Evolutionary conservation across 2,329 filamentous ascomycete species (phyloP).

Genomic region (Talaromyces rugulosus): DNA sequence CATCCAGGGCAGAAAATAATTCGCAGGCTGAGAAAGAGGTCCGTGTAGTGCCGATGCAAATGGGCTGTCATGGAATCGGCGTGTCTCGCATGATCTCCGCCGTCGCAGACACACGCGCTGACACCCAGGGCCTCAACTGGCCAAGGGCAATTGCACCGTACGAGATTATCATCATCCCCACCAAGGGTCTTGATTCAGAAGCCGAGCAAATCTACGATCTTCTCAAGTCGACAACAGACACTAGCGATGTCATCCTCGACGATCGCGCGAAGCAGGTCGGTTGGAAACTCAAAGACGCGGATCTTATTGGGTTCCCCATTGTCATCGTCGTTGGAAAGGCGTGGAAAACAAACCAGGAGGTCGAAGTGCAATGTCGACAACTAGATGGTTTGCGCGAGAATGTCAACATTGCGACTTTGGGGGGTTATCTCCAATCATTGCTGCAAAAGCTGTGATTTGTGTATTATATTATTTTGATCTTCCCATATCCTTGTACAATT

Average conservation of each 20-base stretch:
- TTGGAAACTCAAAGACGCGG: constrained; percentile 89
- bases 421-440: constrained; percentile 44
- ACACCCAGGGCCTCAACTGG: constrained; percentile 77
- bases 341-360: constrained; percentile 56
- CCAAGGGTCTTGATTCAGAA: constrained; percentile 43
- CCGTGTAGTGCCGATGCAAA: constrained; percentile 62
- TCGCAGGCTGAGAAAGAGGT: constrained; percentile 17
- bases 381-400: constrained; percentile 57
- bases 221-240: constrained; percentile 34
- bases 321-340: constrained; percentile 71
- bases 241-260: constrained; percentile 64
- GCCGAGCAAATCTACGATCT: constrained; percentile 61
- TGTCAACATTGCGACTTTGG: constrained; percentile 51
- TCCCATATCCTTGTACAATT: constrained; percentile 6
- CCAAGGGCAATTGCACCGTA: constrained; percentile 82
- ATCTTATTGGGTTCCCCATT: constrained; percentile 82
- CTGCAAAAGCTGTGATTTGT: constrained; percentile 48
- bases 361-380: constrained; percentile 75
- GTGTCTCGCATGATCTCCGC: constrained; percentile 87
- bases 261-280: constrained; percentile 65
- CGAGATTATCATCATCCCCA: constrained; percentile 65
- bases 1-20: constrained; percentile 16
- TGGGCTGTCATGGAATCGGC: constrained; percentile 96
- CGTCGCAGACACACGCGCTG: constrained; percentile 70
- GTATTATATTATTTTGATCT: neutral